Base-by-base conservation (phyloP, 352 stramenopile genomes). In the Phytophthora megakarya region DNA sequence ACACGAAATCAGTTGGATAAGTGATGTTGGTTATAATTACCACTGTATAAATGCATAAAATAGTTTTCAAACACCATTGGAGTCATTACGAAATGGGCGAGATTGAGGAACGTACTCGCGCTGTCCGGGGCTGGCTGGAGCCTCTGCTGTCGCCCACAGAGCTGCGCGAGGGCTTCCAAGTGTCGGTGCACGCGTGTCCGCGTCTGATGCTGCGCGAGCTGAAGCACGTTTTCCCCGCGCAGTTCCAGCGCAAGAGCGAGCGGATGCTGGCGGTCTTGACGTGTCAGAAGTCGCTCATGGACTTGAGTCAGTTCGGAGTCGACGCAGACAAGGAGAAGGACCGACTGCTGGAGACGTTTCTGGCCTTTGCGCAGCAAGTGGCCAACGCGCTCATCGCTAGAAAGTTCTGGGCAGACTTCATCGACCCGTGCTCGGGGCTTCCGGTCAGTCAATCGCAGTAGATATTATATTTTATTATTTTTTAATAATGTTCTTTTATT, bases 361-460 rank as follows among this genome's bases (percentile, higher is more conserved):
- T 98, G 28, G 84, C 78, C 23, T 98, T 98, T 69, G 95, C 93
- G 26, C 81, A 95, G 51, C 72, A 86, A 33, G 71, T 99, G 18
- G 93, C 82, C 51, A 69, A 93, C 11, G 68, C 78, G 48, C 69
- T 99, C 21, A 73, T 86, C 38, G 75, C 71, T 21, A 76, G 74
- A 30, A 83, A 90, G 15, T 97, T 89, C 73, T 99, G 95, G 95
- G 95, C 94, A 15, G 97, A 99, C 79, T 99, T 96, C 70, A 99
- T 98, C 72, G 97, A 99, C 82, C 97, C 97, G 21, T 99, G 97
- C 76, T 98, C 90, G 9, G 97, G 97, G 2, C 78, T 99, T 44
- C 96, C 97, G 55, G 83, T 93, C 67, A 54, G 78, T 76, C 8
- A 12, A 3, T 35, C n/a, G 3, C 3, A 13, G 30, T 13, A 13